Percentiles rank a stretch among this genome's conserved stretches.
Evolutionary conservation across 371 early-diverging fungal genomes (phyloP).

Genomic region (Sporodiniella umbellata): DNA sequence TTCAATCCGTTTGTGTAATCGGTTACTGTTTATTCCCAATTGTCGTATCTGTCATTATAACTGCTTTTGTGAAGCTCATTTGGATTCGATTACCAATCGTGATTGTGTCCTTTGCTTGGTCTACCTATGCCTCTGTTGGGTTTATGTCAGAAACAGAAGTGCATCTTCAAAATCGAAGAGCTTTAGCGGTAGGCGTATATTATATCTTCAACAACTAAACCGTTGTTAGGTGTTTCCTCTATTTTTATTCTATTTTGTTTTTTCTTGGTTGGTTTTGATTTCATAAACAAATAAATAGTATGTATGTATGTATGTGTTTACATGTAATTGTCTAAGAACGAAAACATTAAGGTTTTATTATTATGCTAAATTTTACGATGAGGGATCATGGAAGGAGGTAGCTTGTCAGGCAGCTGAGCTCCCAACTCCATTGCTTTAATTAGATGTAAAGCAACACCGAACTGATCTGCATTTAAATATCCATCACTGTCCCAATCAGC

Average conservation of each 20-base stretch:
- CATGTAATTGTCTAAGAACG: no score
- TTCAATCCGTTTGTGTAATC: slow-evolving; percentile 91
- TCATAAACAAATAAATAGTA: slow-evolving; percentile 45
- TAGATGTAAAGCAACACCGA: slow-evolving; percentile 64
- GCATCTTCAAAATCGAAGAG: slow-evolving; percentile 73
- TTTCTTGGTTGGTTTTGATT: slow-evolving; percentile 87
- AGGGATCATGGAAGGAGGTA: slow-evolving; percentile 39
- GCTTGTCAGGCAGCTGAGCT: slow-evolving; percentile 44
- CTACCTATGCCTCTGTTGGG: slow-evolving; percentile 81
- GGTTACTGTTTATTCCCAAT: slow-evolving; percentile 95
- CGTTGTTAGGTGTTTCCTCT: slow-evolving; percentile 82
- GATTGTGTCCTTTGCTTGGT: slow-evolving; percentile 75
- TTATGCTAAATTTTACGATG: slow-evolving; percentile 24
- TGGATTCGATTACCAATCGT: slow-evolving; percentile 70
- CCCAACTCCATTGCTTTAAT: slow-evolving; percentile 46
- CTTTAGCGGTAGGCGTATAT: slow-evolving; percentile 69
- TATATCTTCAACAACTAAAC: no score
- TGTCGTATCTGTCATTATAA: slow-evolving; percentile 69
- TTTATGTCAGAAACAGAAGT: slow-evolving; percentile 74
- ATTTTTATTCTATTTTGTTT: slow-evolving; percentile 87
- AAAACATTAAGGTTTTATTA: no score
- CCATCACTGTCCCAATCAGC: slow-evolving; percentile 73
- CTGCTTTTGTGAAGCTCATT: slow-evolving; percentile 59
- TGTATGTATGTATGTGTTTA: no score
- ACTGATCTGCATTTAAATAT: slow-evolving; percentile 64